A percentile compares a stretch with the other conserved stretches of the same genome.
phyloP scores from a whole-genome alignment of 2,329 filamentous ascomycete genomes.

The Ceratocystiopsis sp. region DNA sequence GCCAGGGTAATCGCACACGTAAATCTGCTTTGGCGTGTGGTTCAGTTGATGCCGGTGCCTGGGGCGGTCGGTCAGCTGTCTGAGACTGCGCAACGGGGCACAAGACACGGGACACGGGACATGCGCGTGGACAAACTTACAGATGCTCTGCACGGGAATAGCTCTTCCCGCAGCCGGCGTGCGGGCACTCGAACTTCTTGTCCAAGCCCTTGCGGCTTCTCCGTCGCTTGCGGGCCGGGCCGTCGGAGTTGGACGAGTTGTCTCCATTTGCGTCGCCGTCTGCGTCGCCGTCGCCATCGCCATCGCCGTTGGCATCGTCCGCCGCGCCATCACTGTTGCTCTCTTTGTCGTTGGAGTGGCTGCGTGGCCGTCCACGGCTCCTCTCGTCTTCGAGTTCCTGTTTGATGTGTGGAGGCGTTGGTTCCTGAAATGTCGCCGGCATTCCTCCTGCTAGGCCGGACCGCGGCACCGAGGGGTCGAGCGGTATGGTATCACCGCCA shows the following conservation, averaged over 20 bases:
- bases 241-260: constrained; percentile 35
- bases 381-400: constrained; percentile 17
- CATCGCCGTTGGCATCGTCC: constrained; percentile 21
- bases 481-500: constrained; percentile 18
- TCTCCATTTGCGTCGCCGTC: constrained; percentile 25
- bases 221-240: constrained; percentile 41
- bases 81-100: too few species aligned
- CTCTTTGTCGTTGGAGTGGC: constrained; percentile 25
- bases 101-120: background rate
- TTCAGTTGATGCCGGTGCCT: constrained; percentile 86
- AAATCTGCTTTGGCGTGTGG: constrained; percentile 89
- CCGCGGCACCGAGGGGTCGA: constrained; percentile 20
- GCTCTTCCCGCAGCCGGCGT: constrained; percentile 81
- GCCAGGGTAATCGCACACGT: constrained; percentile 80
- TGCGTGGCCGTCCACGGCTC: constrained; percentile 24
- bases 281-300: constrained; percentile 20
- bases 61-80: background rate
- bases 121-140: constrained; percentile 32
- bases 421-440: constrained; percentile 22
- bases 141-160: constrained; percentile 94
- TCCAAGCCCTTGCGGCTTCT: constrained; percentile 63
- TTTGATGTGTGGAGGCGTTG: constrained; percentile 23
- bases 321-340: constrained; percentile 21
- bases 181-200: constrained; percentile 70
- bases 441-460: constrained; percentile 20